phyloP scores from a whole-genome alignment of 1,284 basidiomycete species.

The Phellopilus nigrolimitatus region DNA sequence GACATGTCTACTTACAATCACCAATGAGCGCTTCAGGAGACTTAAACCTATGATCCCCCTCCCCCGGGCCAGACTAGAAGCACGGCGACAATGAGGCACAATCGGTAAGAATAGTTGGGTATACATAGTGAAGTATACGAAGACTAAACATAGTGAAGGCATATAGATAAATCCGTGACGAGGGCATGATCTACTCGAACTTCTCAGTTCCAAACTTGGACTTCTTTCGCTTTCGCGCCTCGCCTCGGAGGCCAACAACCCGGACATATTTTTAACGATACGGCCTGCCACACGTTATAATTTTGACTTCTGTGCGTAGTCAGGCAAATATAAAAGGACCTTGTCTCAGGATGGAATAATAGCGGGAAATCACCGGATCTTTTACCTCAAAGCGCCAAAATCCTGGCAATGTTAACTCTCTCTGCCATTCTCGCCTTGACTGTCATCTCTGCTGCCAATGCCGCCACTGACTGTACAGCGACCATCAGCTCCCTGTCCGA shows the following conservation, averaged over 20 bases:
- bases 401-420: conserved; percentile 8
- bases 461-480: conserved; percentile 32
- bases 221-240: no score
- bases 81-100: no score
- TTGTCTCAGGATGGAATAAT: not conserved
- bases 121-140: no score
- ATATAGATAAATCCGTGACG: no score
- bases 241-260: no score
- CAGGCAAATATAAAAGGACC: not conserved
- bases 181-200: not conserved
- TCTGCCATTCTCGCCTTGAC: conserved; percentile 5
- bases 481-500: conserved; percentile 41
- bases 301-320: not conserved
- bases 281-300: not conserved
- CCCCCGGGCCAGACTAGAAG: no score
- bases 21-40: no score
- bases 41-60: no score
- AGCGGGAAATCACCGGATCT: not conserved
- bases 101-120: no score
- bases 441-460: not conserved
- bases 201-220: no score
- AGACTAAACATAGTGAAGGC: no score
- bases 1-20: no score
- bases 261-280: not conserved
- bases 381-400: not conserved